Conservation (phyloP, 2,329 filamentous ascomycete genomes). For the Phialemonium atrogriseum region DNA sequence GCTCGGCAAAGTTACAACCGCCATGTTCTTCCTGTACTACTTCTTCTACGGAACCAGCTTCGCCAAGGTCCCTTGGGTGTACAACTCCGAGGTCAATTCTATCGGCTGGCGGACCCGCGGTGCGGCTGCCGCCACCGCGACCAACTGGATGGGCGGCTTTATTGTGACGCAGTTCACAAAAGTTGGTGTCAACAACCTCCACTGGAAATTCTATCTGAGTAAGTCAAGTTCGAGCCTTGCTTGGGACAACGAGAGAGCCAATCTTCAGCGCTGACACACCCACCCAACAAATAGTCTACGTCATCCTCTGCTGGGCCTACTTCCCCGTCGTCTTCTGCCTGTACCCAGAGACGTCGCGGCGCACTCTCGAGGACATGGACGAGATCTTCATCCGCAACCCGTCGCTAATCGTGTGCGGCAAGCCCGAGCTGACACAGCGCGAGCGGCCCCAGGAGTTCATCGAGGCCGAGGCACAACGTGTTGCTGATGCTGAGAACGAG, state of each 20-base stretch:
- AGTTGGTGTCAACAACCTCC: conserved; percentile 28
- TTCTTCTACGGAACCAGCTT: conserved; percentile 31
- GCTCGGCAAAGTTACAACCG: conserved; percentile 28
- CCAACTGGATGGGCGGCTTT: conserved; percentile 35
- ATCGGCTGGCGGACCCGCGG: conserved; percentile 31
- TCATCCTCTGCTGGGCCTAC: conserved; percentile 23
- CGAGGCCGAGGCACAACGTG: conserved; percentile 24
- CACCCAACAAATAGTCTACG: conserved; percentile 9
- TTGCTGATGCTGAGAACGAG: conserved; percentile 10
- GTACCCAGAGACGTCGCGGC: conserved; percentile 38
- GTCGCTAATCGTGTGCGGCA: conserved; percentile 22
- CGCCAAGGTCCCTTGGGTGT: conserved; percentile 31
- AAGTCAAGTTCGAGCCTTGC: conserved; percentile 10
- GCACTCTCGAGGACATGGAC: conserved; percentile 41
- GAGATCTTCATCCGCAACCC: conserved; percentile 27
- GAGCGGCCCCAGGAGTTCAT: conserved; percentile 24
- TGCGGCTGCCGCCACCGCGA: conserved; percentile 33
- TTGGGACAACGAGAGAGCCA: too few species aligned
- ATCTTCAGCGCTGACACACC: too few species aligned
- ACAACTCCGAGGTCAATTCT: conserved; percentile 32
- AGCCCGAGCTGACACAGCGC: conserved; percentile 24
- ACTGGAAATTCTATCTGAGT: conserved; percentile 34
- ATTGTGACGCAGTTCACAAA: conserved; percentile 36
- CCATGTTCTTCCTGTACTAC: conserved; percentile 35
- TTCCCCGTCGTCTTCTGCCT: conserved; percentile 35